These are phyloP conservation scores for Ormosia semicastrata DNA, from an alignment of 306 rosid species.

Conservation along the genomic window DNA sequence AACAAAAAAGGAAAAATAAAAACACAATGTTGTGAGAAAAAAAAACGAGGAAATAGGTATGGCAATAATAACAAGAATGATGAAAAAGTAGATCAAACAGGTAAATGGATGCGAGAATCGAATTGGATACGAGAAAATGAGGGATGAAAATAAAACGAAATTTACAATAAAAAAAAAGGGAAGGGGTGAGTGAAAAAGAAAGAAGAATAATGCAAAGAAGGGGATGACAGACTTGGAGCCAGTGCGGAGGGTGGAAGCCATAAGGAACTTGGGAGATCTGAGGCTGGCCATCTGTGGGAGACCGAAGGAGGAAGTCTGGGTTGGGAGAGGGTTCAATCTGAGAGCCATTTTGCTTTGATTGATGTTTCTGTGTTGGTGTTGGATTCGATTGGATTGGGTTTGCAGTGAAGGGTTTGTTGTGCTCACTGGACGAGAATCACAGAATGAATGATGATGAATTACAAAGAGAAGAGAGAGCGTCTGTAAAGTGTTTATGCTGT, in stretches of 20 bases:
- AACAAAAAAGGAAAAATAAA: background rate
- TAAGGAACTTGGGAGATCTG: constrained; percentile 82
- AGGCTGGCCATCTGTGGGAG: constrained; percentile 61
- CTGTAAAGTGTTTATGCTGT: too few relatives aligned
- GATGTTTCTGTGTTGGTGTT: too few relatives aligned
- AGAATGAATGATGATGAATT: background rate
- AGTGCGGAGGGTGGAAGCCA: constrained; percentile 86
- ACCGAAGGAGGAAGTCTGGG: constrained; percentile 47
- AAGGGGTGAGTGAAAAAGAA: background rate
- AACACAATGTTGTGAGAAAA: background rate
- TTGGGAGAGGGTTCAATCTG: constrained; percentile 32
- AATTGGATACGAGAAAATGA: background rate
- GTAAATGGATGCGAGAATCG: background rate
- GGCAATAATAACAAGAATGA: background rate
- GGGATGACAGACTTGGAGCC: constrained; percentile 48
- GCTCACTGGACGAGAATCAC: too few relatives aligned
- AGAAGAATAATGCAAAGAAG: background rate
- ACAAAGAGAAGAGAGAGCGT: background rate
- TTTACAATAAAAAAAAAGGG: background rate
- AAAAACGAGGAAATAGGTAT: background rate
- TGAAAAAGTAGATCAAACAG: background rate
- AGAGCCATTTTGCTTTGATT: background rate
- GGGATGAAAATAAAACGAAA: background rate
- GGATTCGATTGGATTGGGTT: too few relatives aligned
- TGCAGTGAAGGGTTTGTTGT: too few relatives aligned